These are phyloP conservation scores for Tylopilus sp. DNA, from an alignment of 768 basidiomycete species.

Conservation along the genomic window DNA sequence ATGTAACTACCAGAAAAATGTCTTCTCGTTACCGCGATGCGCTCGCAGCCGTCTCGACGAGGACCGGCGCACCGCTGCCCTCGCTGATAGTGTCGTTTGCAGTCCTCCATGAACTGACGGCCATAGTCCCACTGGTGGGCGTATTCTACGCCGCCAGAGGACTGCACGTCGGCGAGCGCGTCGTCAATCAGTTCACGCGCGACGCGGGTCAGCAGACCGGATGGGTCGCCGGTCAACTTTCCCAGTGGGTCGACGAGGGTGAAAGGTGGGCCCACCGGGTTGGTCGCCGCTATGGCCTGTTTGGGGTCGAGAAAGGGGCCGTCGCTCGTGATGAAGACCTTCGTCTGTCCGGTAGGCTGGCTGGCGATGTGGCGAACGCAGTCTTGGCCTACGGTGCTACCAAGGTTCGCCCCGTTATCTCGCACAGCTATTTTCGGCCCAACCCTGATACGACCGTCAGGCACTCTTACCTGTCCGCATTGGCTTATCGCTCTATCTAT, in stretches of 20 bases:
- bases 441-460: conserved; percentile 35
- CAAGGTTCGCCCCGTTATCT: conserved; percentile 50
- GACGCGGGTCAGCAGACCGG: conserved; percentile 16
- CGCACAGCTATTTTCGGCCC: not conserved
- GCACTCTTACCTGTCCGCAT: conserved; percentile 72
- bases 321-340: conserved; percentile 2
- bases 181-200: conserved; percentile 44
- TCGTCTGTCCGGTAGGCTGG: conserved; percentile 41
- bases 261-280: conserved; percentile 66
- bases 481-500: conserved; percentile 65
- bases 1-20: conserved; percentile 19
- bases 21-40: conserved; percentile 46
- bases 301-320: conserved; percentile 65
- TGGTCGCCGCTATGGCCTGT: conserved; percentile 74
- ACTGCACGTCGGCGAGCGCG: conserved; percentile 63
- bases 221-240: conserved; percentile 45
- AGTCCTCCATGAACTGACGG: conserved; percentile 83
- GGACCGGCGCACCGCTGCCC: conserved; percentile 72
- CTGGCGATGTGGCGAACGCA: conserved; percentile 78
- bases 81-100: conserved; percentile 78
- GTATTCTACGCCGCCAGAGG: conserved; percentile 68
- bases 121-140: conserved; percentile 69
- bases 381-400: conserved; percentile 77
- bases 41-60: conserved; percentile 56
- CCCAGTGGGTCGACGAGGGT: conserved; percentile 74